phyloP scores from a whole-genome alignment of 352 stramenopile genomes.

The Globisporangium ultimum region DNA sequence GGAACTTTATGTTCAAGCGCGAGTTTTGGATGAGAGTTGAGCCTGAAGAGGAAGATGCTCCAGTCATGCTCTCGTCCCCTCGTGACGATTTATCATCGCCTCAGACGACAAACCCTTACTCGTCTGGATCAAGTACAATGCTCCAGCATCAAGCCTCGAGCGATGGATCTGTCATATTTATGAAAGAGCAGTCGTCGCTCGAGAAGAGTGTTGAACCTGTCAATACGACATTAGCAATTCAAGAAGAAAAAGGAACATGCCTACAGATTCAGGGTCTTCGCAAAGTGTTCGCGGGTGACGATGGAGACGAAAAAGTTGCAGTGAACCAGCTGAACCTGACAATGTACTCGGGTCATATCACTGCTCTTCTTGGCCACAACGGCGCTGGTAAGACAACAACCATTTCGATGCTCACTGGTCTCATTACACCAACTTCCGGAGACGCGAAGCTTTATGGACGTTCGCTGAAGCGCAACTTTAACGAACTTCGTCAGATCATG shows the following conservation, averaged over 20 bases:
- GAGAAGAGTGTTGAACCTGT: conserved; percentile 22
- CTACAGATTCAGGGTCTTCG: conserved; percentile 25
- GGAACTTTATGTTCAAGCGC: conserved; percentile 84
- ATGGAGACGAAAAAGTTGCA: conserved; percentile 72
- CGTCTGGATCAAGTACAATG: conserved; percentile 11
- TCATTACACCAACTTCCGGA: conserved; percentile 57
- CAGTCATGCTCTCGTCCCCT: conserved; percentile 4
- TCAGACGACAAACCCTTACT: conserved; percentile 23
- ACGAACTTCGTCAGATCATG: conserved; percentile 52
- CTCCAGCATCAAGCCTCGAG: conserved; percentile 10
- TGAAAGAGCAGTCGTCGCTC: conserved; percentile 7
- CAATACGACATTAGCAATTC: conserved; percentile 19
- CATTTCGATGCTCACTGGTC: conserved; percentile 92
- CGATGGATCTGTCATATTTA: conserved; percentile 15
- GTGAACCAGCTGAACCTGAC: conserved; percentile 85
- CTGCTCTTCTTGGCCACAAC: conserved; percentile 86
- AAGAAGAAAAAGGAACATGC: conserved; percentile 23
- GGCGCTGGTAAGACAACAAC: conserved; percentile 89
- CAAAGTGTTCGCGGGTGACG: conserved; percentile 51
- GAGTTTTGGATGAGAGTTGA: conserved; percentile 27
- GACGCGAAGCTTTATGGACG: conserved; percentile 49
- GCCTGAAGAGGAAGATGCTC: conserved; percentile 23
- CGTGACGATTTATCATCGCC: conserved; percentile 8
- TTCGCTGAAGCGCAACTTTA: conserved; percentile 63
- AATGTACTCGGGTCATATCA: conserved; percentile 94